phyloP scores from a whole-genome alignment of 148 eudicot species.

The Talinum fruticosum region DNA sequence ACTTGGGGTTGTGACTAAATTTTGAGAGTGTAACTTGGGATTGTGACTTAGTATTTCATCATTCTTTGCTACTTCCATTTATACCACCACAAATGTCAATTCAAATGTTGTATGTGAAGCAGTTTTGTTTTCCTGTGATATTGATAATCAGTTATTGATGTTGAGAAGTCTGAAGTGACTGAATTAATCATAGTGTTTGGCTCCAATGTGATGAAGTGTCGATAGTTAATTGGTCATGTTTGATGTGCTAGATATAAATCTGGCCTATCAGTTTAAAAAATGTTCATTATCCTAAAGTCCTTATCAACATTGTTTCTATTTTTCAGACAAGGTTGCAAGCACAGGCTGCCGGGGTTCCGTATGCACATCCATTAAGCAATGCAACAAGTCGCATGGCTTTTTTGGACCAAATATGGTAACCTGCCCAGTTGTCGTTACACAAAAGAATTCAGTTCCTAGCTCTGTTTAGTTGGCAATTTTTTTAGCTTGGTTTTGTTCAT shows the following conservation, averaged over 20 bases:
- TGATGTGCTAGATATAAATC: not conserved
- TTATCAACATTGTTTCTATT: not conserved
- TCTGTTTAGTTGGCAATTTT: not conserved
- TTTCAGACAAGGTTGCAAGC: slow-evolving; percentile 96
- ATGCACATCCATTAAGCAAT: slow-evolving; percentile 87
- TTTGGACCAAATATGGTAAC: slow-evolving; percentile 95
- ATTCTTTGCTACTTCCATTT: not conserved
- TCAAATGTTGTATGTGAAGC: not conserved
- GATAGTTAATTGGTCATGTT: not conserved
- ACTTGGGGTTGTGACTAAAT: not conserved
- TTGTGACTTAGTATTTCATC: not conserved
- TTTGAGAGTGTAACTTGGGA: not conserved
- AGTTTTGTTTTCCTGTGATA: not conserved
- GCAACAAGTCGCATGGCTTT: slow-evolving; percentile 78
- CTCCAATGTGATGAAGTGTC: not conserved
- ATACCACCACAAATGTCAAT: not conserved
- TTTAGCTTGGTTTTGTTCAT: not conserved
- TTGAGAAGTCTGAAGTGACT: not conserved
- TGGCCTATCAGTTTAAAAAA: not conserved
- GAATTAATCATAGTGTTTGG: not conserved
- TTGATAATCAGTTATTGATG: not conserved
- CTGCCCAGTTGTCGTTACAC: not conserved
- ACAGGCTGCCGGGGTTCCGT: slow-evolving; percentile 91
- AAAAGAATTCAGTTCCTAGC: not conserved
- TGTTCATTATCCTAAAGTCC: not conserved